Base-by-base conservation (phyloP, 106 monocot genomes). In the Cymbidium sinense region DNA sequence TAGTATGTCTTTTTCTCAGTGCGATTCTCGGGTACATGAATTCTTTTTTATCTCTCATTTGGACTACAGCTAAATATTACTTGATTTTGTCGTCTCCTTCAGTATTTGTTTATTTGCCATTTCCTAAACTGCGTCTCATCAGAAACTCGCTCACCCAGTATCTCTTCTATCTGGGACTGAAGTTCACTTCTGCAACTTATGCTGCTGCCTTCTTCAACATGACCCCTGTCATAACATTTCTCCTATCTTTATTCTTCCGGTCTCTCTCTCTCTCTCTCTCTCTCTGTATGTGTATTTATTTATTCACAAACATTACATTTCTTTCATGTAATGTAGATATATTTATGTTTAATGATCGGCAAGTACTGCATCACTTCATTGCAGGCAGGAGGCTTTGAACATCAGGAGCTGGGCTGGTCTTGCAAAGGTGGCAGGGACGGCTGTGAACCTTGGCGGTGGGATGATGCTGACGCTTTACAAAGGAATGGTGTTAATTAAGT, bases 201-300 rank as follows among this genome's bases (percentile, higher is more conserved):
- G 67, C 92, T 28, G 81, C 81, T 10, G 86, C 92, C 29, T 92
- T 92, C 77, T 55, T 88, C 75, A 92, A 92, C 81, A 82, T 85
- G 77, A 47, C 87, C 65, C 92, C 92, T 9, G 89, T 85, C 21
- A 17, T 92, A 41, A 92, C 92, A 41, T 92, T 89, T 74, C 82
- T 92, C 43, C 50, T 89, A 28, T 85, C 87, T 2, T 19, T 89
- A 20, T 69, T 72, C 34, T 67, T 92, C 34, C 23, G 89, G 92
- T 89, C 62, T 33, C 44, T 67, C 76, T 50, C 70, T 79, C 7
- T 43, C 47, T 47, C 47, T 47, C 47, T 47, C 47, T 47, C 47
- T 47, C 47, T 47, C 47, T 47, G 0, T 2, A 2, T 51, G 11
- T 12, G 51, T 19, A 15, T 39, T 51, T 51, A 51, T 15, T 12